Conservation (phyloP, 495 filamentous ascomycete genomes). For the Daldinia loculata region DNA sequence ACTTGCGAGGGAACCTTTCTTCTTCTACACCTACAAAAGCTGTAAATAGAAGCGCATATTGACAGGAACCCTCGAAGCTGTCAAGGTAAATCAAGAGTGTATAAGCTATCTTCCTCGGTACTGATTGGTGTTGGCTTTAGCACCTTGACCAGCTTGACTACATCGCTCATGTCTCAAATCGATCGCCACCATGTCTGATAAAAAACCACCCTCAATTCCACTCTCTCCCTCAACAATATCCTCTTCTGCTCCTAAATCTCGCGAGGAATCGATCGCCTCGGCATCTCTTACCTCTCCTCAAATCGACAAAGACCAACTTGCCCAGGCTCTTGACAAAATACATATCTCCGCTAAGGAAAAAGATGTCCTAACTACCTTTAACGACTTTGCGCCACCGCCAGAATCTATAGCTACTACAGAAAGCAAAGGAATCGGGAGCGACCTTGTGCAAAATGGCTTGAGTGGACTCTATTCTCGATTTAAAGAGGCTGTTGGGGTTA, state of each 20-base stretch:
- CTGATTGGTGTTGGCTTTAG: slow-evolving; percentile 7
- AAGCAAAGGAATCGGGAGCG: slow-evolving; percentile 71
- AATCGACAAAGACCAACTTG: slow-evolving; percentile 74
- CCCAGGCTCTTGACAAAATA: slow-evolving; percentile 81
- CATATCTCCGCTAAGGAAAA: slow-evolving; percentile 84
- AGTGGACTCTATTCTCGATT: slow-evolving; percentile 87
- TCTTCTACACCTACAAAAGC: neutral
- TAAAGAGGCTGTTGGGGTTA: slow-evolving; percentile 75
- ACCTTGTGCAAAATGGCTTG: slow-evolving; percentile 79
- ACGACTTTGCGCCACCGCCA: slow-evolving; percentile 77
- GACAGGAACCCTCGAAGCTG: neutral
- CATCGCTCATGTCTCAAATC: slow-evolving; percentile 25
- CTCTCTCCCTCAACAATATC: slow-evolving; percentile 37
- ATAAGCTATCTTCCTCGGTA: neutral
- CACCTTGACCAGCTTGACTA: slow-evolving; percentile 8
- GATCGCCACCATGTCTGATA: slow-evolving; percentile 41
- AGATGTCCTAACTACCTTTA: slow-evolving; percentile 83
- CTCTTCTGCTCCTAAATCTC: slow-evolving; percentile 53
- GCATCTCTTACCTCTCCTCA: slow-evolving; percentile 61
- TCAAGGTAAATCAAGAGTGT: slow-evolving; percentile 9
- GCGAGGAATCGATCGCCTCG: slow-evolving; percentile 72
- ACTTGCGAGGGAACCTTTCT: slow-evolving; percentile 5
- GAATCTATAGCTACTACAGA: slow-evolving; percentile 64
- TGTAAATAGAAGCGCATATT: slow-evolving; percentile 1
- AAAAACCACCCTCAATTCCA: slow-evolving; percentile 42